phyloP scores from a whole-genome alignment of 2,329 filamentous ascomycete species.

The Pseudocercospora vitis region DNA sequence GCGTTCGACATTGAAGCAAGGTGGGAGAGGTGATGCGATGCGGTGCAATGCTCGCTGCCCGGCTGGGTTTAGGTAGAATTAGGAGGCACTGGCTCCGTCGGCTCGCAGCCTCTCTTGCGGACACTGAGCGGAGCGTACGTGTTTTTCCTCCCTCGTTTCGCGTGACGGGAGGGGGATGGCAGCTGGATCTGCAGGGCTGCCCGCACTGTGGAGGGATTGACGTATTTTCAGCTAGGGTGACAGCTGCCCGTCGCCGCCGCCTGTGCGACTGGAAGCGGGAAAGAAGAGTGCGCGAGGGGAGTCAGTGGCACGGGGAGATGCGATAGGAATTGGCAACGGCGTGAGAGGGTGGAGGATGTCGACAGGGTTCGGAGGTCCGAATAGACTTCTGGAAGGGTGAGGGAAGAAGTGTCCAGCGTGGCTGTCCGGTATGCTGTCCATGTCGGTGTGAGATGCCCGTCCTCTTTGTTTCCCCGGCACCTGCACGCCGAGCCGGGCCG shows the following conservation, averaged over 20 bases:
- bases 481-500: neutral
- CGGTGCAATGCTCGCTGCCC: constrained; percentile 6
- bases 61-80: neutral
- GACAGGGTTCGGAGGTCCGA: neutral
- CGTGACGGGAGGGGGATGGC: no score
- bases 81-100: constrained; percentile 2
- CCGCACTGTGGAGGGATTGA: constrained; percentile 16
- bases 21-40: constrained; percentile 6
- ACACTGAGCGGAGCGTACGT: no score
- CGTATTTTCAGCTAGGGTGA: constrained; percentile 6
- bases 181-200: constrained; percentile 4
- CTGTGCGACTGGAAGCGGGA: neutral
- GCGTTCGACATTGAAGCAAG: constrained; percentile 25
- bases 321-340: neutral
- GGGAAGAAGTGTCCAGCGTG: constrained; percentile 6
- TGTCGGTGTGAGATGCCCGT: constrained; percentile 6
- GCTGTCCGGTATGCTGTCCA: neutral
- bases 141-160: no score
- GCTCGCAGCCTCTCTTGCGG: neutral
- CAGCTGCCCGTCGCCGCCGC: constrained; percentile 7
- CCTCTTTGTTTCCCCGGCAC: neutral
- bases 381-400: constrained; percentile 12
- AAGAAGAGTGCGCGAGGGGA: neutral
- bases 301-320: neutral
- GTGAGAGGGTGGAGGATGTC: neutral